phyloP scores from a whole-genome alignment of 1,284 basidiomycete genomes.

The Neonothopanus nambi region DNA sequence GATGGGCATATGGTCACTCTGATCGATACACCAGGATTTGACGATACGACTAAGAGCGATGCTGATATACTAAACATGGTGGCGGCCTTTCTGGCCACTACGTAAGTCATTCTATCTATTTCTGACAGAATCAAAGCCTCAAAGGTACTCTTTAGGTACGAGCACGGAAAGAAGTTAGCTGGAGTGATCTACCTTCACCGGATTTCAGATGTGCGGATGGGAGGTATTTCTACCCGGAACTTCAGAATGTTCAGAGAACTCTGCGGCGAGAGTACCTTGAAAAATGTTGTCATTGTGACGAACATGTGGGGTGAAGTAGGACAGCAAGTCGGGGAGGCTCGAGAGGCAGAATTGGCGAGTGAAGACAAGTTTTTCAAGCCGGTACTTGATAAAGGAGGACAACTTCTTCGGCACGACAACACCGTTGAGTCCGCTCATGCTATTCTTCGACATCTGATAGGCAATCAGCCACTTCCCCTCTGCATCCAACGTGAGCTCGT shows the following conservation, averaged over 20 bases:
- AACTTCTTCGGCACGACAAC: constrained; percentile 34
- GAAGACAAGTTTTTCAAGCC: constrained; percentile 39
- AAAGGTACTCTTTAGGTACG: constrained; percentile 31
- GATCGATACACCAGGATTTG: constrained; percentile 39
- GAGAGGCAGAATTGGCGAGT: constrained; percentile 34
- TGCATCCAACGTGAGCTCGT: constrained; percentile 44
- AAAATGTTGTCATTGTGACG: constrained; percentile 46
- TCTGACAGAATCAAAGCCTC: neutral
- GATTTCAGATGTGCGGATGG: constrained; percentile 45
- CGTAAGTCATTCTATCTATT: constrained; percentile 20
- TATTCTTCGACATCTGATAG: constrained; percentile 33
- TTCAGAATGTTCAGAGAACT: constrained; percentile 46
- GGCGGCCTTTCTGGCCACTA: constrained; percentile 21
- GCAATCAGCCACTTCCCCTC: constrained; percentile 32
- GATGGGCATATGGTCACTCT: constrained; percentile 27
- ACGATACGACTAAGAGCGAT: constrained; percentile 34
- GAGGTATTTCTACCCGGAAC: constrained; percentile 43
- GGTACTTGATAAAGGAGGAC: constrained; percentile 38
- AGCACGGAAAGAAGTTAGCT: constrained; percentile 34
- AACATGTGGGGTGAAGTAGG: constrained; percentile 45
- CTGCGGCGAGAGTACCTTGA: constrained; percentile 43
- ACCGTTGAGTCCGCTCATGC: constrained; percentile 28
- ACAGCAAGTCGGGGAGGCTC: constrained; percentile 32
- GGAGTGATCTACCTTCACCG: constrained; percentile 50
- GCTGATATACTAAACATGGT: constrained; percentile 30